Percentiles rank a stretch among this genome's conserved stretches.
These are phyloP conservation scores for Mycena sp. DNA, from an alignment of 1,284 basidiomycete genomes.

Conservation along the genomic window DNA sequence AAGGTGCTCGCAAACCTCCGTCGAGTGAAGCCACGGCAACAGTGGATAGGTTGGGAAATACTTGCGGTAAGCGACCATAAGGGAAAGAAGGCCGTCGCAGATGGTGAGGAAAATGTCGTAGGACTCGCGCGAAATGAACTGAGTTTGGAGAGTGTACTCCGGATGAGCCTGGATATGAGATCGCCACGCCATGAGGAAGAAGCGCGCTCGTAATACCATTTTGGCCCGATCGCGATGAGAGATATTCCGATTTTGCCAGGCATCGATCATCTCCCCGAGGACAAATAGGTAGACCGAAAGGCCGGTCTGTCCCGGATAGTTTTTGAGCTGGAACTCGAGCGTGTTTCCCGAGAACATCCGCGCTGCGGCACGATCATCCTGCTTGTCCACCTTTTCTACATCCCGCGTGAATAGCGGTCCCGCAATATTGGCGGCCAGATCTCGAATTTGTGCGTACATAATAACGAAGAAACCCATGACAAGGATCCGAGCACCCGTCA, in stretches of 20 bases:
- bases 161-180: slow-evolving; percentile 30
- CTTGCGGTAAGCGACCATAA: slow-evolving; percentile 46
- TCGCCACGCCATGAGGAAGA: slow-evolving; percentile 45
- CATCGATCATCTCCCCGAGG: slow-evolving; percentile 49
- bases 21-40: slow-evolving; percentile 53
- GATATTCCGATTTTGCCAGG: slow-evolving; percentile 47
- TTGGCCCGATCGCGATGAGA: slow-evolving; percentile 38
- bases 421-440: slow-evolving; percentile 21
- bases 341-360: slow-evolving; percentile 44
- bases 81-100: slow-evolving; percentile 39
- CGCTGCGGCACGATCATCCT: slow-evolving; percentile 49
- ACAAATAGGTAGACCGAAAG: slow-evolving; percentile 46
- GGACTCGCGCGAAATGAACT: slow-evolving; percentile 47
- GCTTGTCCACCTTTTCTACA: slow-evolving; percentile 44
- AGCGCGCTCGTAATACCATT: slow-evolving; percentile 42
- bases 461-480: slow-evolving; percentile 34
- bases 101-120: slow-evolving; percentile 43
- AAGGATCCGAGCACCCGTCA: slow-evolving; percentile 37
- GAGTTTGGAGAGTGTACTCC: slow-evolving; percentile 30
- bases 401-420: slow-evolving; percentile 40
- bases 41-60: slow-evolving; percentile 39
- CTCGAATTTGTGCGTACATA: slow-evolving; percentile 32
- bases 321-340: slow-evolving; percentile 33
- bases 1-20: slow-evolving; percentile 48
- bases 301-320: slow-evolving; percentile 36